phyloP scores from a whole-genome alignment of 2,329 filamentous ascomycete species.

The Nemania sp. region DNA sequence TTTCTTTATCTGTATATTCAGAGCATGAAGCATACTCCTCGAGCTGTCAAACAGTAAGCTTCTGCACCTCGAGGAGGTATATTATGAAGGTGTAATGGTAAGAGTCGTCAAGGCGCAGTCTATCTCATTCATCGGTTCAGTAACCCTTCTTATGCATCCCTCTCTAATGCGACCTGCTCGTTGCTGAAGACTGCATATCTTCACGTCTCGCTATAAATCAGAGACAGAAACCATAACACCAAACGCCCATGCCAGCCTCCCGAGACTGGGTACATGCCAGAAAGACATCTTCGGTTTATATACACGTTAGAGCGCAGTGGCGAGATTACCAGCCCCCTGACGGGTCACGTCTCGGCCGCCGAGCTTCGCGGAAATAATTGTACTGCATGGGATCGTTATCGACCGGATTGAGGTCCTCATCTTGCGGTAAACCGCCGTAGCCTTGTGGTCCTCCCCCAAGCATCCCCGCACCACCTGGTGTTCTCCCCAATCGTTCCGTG shows the following conservation, averaged over 20 bases:
- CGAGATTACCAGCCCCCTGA: slow-evolving; percentile 24
- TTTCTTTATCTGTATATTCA: neutral
- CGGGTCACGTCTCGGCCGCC: slow-evolving; percentile 25
- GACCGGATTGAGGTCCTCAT: slow-evolving; percentile 45
- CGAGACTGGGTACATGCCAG: slow-evolving; percentile 12
- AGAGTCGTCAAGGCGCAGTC: slow-evolving; percentile 18
- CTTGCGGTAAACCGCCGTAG: slow-evolving; percentile 64
- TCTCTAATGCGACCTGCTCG: slow-evolving; percentile 16
- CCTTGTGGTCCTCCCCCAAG: slow-evolving; percentile 62
- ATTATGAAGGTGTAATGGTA: slow-evolving; percentile 24
- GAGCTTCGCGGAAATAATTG: slow-evolving; percentile 57
- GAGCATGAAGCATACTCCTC: slow-evolving; percentile 16
- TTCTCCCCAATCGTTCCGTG: slow-evolving; percentile 37
- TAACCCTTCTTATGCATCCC: slow-evolving; percentile 24
- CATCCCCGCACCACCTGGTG: slow-evolving; percentile 48
- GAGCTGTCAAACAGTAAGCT: neutral
- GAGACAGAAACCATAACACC: slow-evolving; percentile 19
- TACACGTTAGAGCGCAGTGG: slow-evolving; percentile 6
- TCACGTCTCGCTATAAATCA: slow-evolving; percentile 19
- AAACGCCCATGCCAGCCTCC: slow-evolving; percentile 20
- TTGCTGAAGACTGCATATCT: slow-evolving; percentile 10
- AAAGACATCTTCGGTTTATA: slow-evolving; percentile 15
- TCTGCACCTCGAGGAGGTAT: slow-evolving; percentile 8
- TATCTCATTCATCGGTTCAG: slow-evolving; percentile 20
- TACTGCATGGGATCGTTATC: slow-evolving; percentile 54